Evolutionary conservation across 2,329 filamentous ascomycete species (phyloP).

Genomic region (Nothophoma quercina): DNA sequence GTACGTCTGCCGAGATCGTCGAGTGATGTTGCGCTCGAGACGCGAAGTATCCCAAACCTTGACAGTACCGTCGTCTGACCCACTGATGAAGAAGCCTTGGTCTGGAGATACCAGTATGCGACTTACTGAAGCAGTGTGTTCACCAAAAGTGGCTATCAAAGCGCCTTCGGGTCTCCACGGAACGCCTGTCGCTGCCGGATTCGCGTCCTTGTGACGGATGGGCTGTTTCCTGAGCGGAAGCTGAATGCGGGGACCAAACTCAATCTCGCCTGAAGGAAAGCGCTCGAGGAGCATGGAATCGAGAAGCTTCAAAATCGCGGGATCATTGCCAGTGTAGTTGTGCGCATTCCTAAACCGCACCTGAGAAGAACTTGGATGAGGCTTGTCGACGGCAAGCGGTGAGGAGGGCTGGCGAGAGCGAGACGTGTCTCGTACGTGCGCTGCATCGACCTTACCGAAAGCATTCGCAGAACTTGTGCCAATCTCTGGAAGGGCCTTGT

Average conservation of each 20-base stretch:
- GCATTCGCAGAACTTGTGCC: conserved; percentile 69
- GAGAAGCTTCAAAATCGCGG: conserved; percentile 68
- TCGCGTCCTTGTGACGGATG: conserved; percentile 63
- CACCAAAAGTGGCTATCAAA: conserved; percentile 85
- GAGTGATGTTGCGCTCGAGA: conserved; percentile 88
- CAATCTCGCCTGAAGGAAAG: conserved; percentile 66
- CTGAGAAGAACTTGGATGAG: conserved; percentile 41
- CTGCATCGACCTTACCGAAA: conserved; percentile 69
- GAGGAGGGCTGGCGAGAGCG: conserved; percentile 38
- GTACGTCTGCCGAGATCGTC: conserved; percentile 86
- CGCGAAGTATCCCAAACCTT: conserved; percentile 93
- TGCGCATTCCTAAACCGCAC: conserved; percentile 71
- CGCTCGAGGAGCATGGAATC: conserved; percentile 82
- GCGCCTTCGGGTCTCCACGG: conserved; percentile 85
- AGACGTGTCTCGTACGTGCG: conserved; percentile 43
- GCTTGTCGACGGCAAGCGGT: conserved; percentile 42
- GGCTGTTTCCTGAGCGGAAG: conserved; percentile 65
- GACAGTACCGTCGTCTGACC: conserved; percentile 87
- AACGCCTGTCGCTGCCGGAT: conserved; percentile 57
- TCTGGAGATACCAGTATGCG: conserved; percentile 85
- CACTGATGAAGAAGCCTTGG: conserved; percentile 93
- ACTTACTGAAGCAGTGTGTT: conserved; percentile 84
- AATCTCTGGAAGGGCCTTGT: conserved; percentile 70
- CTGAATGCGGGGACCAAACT: conserved; percentile 81
- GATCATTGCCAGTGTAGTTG: conserved; percentile 82